These are phyloP conservation scores for Penicillium samsonianum DNA, from an alignment of 495 filamentous ascomycete genomes.

Conservation along the genomic window DNA sequence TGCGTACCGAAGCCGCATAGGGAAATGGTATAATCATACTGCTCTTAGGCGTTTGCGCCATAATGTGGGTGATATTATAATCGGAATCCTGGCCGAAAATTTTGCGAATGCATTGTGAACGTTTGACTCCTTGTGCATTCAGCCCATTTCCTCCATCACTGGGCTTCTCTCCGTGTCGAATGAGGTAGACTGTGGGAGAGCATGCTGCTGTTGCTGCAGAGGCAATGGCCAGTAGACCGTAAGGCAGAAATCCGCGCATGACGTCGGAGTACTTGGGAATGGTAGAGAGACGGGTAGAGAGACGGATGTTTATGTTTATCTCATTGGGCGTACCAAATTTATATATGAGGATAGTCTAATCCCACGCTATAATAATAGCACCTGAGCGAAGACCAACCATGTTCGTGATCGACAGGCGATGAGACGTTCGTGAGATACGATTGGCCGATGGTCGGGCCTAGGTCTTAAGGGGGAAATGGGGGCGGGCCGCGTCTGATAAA, in stretches of 20 bases:
- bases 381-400: constrained; percentile 14
- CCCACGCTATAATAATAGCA: too few species aligned
- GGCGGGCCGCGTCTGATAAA: too few species aligned
- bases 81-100: constrained; percentile 48
- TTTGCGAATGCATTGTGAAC: constrained; percentile 51
- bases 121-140: constrained; percentile 45
- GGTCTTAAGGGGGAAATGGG: constrained; percentile 1
- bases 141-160: constrained; percentile 44
- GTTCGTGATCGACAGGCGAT: constrained; percentile 14
- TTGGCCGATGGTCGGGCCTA: constrained; percentile 13
- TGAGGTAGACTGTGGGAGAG: constrained; percentile 51
- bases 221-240: constrained; percentile 26
- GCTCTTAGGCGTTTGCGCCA: constrained; percentile 51
- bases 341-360: neutral
- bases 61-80: constrained; percentile 56
- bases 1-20: neutral
- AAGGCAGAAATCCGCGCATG: constrained; percentile 17
- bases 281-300: neutral
- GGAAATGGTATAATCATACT: constrained; percentile 33
- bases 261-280: neutral
- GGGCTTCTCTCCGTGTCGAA: constrained; percentile 62
- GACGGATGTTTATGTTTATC: neutral
- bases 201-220: constrained; percentile 20
- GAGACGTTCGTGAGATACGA: constrained; percentile 7
- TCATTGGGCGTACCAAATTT: neutral